Conservation (phyloP, 768 basidiomycete genomes). For the Lactifluus pinguis region DNA sequence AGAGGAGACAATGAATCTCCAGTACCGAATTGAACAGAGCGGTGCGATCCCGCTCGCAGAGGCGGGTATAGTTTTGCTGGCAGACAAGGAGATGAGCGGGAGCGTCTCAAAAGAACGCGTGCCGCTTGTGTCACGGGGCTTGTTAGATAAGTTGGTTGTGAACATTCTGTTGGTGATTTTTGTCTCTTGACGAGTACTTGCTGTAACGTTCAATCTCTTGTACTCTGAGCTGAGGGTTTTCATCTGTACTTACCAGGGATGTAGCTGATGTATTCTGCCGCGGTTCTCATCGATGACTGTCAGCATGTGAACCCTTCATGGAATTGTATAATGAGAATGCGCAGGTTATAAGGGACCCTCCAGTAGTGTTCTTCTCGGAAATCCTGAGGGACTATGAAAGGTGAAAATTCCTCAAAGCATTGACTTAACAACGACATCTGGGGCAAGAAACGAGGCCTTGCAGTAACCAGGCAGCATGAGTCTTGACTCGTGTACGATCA, state of each 20-base stretch:
- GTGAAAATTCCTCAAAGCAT: no score
- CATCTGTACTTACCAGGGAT: background rate
- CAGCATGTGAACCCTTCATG: no score
- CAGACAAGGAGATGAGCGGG: constrained; percentile 39
- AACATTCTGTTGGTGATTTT: constrained; percentile 67
- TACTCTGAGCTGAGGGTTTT: background rate
- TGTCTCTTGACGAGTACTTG: constrained; percentile 40
- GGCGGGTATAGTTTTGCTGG: constrained; percentile 51
- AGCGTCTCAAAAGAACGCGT: constrained; percentile 57
- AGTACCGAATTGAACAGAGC: constrained; percentile 51
- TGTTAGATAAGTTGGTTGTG: constrained; percentile 65
- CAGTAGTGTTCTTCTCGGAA: no score
- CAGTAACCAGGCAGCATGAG: no score
- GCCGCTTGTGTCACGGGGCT: constrained; percentile 54
- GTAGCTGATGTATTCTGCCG: background rate
- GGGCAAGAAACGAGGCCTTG: no score
- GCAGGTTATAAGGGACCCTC: background rate
- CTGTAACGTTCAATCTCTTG: background rate
- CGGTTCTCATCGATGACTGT: background rate
- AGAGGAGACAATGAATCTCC: constrained; percentile 30
- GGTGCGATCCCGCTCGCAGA: constrained; percentile 58
- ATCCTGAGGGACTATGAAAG: no score
- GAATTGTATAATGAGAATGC: background rate
- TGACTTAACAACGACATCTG: no score
- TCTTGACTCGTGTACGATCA: no score